phyloP scores from a whole-genome alignment of 495 filamentous ascomycete genomes.

The Trichoderma orchidacearum region DNA sequence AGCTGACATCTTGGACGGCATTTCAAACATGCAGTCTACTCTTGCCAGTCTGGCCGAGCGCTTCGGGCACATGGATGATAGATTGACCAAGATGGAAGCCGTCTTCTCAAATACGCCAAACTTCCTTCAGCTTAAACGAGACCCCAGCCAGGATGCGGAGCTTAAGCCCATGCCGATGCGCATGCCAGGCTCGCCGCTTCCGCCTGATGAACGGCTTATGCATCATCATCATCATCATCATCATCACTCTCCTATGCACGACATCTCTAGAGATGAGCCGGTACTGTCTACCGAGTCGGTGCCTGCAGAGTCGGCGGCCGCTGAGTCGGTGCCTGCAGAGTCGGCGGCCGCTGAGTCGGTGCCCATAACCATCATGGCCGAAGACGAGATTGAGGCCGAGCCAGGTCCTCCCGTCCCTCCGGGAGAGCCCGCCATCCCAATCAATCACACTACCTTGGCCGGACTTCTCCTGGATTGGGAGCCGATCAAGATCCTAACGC shows the following conservation, averaged over 20 bases:
- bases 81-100: slow-evolving; percentile 7
- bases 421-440: slow-evolving; percentile 51
- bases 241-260: neutral
- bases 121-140: neutral
- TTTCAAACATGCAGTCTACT: slow-evolving; percentile 1
- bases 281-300: slow-evolving; percentile 11
- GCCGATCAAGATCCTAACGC: slow-evolving; percentile 44
- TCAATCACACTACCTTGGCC: slow-evolving; percentile 70
- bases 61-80: neutral
- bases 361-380: slow-evolving; percentile 18
- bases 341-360: neutral
- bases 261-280: neutral
- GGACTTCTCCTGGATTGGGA: slow-evolving; percentile 63
- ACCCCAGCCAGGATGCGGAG: neutral
- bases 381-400: slow-evolving; percentile 29
- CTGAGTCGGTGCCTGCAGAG: slow-evolving; percentile 17
- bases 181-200: neutral
- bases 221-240: too few relatives aligned
- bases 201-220: neutral
- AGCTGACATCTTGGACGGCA: slow-evolving; percentile 31
- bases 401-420: slow-evolving; percentile 30
- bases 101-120: slow-evolving; percentile 7
- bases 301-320: slow-evolving; percentile 7
- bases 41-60: slow-evolving; percentile 2
- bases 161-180: neutral